Evolutionary conservation across 306 rosid genomes (phyloP).

Genomic region (Cucumis sativus): Cucumber_9930_V3 NC_026660.2:18590501-18591000

Average conservation of each 20-base stretch:
- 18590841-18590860: slow-evolving; percentile 68
- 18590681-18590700: neutral
- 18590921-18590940: slow-evolving; percentile 1
- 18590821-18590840: slow-evolving; percentile 85
- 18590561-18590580: neutral
- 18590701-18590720: neutral
- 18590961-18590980: slow-evolving; percentile 61
- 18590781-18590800: slow-evolving; percentile 50
- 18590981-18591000: slow-evolving; percentile 98
- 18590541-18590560: neutral
- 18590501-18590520: neutral
- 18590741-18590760: slow-evolving; percentile 63
- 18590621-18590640: neutral
- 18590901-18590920: neutral
- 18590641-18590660: neutral
- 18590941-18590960: slow-evolving; percentile 67
- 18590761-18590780: slow-evolving; percentile 76
- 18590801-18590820: slow-evolving; percentile 86
- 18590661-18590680: slow-evolving; percentile 1
- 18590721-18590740: slow-evolving; percentile 75
- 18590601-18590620: neutral
- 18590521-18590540: neutral
- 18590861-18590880: slow-evolving; percentile 1
- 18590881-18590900: slow-evolving; percentile 4
- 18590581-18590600: neutral